Conservation (phyloP, 306 rosid species). For the Luffa aegyptiaca region DNA sequence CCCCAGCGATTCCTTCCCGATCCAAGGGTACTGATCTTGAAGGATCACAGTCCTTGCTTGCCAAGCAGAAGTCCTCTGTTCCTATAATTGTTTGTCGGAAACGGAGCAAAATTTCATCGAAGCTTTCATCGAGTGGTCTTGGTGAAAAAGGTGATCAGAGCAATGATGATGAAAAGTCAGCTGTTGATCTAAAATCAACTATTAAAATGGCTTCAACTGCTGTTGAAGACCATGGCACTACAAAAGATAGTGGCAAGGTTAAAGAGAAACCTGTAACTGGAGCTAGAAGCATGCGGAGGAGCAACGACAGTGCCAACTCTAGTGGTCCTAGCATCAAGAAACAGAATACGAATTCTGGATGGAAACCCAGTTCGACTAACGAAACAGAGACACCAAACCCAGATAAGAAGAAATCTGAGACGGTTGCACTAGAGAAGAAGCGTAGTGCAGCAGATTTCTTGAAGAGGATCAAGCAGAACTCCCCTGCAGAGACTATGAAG, state of each 20-base stretch:
- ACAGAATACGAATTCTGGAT: constrained; percentile 16
- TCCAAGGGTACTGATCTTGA: constrained; percentile 24
- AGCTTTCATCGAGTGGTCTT: constrained; percentile 32
- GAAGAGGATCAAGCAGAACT: constrained; percentile 64
- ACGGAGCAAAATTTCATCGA: constrained; percentile 38
- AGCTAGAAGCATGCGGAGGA: constrained; percentile 55
- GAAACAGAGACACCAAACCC: constrained; percentile 24
- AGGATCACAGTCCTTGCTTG: constrained; percentile 36
- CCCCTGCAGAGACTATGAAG: constrained; percentile 26
- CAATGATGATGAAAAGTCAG: constrained; percentile 28
- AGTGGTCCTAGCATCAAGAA: constrained; percentile 30
- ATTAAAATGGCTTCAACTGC: constrained; percentile 22
- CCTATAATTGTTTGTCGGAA: constrained; percentile 80
- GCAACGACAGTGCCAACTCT: constrained; percentile 29
- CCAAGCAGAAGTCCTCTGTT: constrained; percentile 42
- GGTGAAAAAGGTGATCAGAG: constrained; percentile 32
- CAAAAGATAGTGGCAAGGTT: constrained; percentile 23
- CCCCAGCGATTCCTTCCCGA: constrained; percentile 21
- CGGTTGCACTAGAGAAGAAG: constrained; percentile 36
- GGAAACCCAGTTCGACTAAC: constrained; percentile 21
- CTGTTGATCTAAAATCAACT: constrained; percentile 32
- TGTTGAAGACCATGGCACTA: constrained; percentile 26
- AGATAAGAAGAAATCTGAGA: constrained; percentile 46
- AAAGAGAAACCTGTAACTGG: constrained; percentile 66
- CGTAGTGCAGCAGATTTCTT: constrained; percentile 68